Conservation (phyloP, 192 early-diverging fungal species). For the Cetraspora pellucida region DNA sequence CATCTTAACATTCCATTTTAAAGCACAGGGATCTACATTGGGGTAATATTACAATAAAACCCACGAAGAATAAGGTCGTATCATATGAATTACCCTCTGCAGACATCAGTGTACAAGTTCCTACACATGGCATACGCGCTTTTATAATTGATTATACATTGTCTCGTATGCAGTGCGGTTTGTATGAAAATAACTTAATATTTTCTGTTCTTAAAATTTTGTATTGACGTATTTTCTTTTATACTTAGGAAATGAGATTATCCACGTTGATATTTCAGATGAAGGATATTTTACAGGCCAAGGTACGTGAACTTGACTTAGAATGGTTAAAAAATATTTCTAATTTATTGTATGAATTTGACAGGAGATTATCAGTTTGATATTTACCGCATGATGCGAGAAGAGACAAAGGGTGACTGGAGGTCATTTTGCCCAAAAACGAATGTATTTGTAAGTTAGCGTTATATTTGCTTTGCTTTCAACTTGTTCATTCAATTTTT, state of each 20-base stretch:
- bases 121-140: conserved; percentile 62
- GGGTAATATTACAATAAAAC: conserved; percentile 72
- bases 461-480: neutral
- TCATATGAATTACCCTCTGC: conserved; percentile 18
- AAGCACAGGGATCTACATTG: conserved; percentile 77
- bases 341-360: conserved; percentile 34
- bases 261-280: conserved; percentile 57
- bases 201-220: neutral
- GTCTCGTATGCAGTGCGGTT: conserved; percentile 58
- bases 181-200: neutral
- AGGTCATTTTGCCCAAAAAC: conserved; percentile 45
- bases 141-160: conserved; percentile 77
- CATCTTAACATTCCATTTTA: conserved; percentile 20
- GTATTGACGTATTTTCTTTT: neutral
- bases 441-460: conserved; percentile 50
- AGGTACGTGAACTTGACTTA: neutral
- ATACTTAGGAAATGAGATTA: conserved; percentile 42
- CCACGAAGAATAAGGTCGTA: conserved; percentile 7
- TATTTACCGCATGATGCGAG: conserved; percentile 72
- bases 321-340: neutral
- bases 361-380: conserved; percentile 73
- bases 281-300: conserved; percentile 56
- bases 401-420: conserved; percentile 48
- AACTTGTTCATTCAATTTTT: neutral
- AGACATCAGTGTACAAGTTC: conserved; percentile 39